A percentile compares a stretch with the other conserved stretches of the same genome.
Conservation (phyloP, 1,139 yeast species). For the Candida sp. region DNA sequence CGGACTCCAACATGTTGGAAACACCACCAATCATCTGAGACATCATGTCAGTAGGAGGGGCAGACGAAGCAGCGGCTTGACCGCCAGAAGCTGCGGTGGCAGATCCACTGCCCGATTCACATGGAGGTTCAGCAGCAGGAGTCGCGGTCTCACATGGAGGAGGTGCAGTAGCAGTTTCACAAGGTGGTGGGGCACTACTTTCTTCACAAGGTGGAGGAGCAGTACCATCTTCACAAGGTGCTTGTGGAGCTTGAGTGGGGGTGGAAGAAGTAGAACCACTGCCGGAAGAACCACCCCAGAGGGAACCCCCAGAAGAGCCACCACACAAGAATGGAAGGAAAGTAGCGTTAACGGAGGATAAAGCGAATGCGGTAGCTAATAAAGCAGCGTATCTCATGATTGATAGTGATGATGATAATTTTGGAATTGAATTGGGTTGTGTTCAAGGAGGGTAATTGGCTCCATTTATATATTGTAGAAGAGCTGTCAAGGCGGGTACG, state of each 20-base stretch:
- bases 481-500: too few species aligned
- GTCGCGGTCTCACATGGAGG: neutral
- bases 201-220: too few species aligned
- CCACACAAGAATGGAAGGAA: neutral
- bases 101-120: neutral
- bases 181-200: neutral
- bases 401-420: neutral
- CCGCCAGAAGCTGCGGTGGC: neutral
- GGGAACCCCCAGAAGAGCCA: neutral
- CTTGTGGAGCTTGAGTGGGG: neutral
- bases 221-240: too few species aligned
- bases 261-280: neutral
- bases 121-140: neutral
- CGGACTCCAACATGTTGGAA: neutral
- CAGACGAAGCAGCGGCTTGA: neutral
- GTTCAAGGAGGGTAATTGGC: too few species aligned
- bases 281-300: neutral
- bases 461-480: too few species aligned
- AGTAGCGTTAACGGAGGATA: neutral
- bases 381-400: neutral
- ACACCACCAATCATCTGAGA: neutral
- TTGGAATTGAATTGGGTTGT: neutral
- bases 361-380: neutral
- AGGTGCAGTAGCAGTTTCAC: neutral
- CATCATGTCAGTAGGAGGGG: neutral